Evolutionary conservation across 768 basidiomycete genomes (phyloP).

Genomic region (Mycena rebaudengoi): DNA sequence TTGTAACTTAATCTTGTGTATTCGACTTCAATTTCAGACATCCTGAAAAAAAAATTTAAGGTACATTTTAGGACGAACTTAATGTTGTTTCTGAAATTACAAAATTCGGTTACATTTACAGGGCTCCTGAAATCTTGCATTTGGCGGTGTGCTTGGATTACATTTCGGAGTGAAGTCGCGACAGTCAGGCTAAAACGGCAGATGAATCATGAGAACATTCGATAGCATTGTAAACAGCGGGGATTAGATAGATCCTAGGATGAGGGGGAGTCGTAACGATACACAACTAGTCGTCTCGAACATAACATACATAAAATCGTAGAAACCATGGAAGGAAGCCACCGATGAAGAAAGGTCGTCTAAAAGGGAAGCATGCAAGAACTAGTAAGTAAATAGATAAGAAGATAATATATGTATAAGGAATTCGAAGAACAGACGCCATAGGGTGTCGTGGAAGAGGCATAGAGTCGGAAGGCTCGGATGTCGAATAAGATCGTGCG

Average conservation of each 20-base stretch:
- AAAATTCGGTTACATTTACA: no score
- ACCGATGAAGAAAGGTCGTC: not conserved
- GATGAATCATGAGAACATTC: no score
- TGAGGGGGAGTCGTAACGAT: slow-evolving; percentile 10
- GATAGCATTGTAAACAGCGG: slow-evolving; percentile 27
- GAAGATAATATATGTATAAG: slow-evolving; percentile 6
- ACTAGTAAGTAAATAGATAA: not conserved
- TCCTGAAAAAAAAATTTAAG: no score
- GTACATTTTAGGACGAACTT: no score
- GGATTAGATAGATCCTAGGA: slow-evolving; percentile 17
- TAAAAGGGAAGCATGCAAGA: not conserved
- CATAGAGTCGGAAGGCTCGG: slow-evolving; percentile 3
- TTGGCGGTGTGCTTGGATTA: no score
- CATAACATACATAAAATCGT: slow-evolving; percentile 12
- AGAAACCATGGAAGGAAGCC: not conserved
- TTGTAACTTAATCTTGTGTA: no score
- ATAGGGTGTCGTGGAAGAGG: slow-evolving; percentile 2
- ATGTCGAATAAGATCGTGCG: slow-evolving; percentile 17
- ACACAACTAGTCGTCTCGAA: slow-evolving; percentile 19
- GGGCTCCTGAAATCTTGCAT: no score
- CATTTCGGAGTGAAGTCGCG: no score
- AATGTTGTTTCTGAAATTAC: no score
- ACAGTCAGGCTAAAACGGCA: no score
- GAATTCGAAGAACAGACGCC: not conserved
- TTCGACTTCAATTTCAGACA: no score